Evolutionary conservation across 768 basidiomycete genomes (phyloP), one percentile per base, ranked within the genome.

Genomic region (Collybia mongolica): DNA sequence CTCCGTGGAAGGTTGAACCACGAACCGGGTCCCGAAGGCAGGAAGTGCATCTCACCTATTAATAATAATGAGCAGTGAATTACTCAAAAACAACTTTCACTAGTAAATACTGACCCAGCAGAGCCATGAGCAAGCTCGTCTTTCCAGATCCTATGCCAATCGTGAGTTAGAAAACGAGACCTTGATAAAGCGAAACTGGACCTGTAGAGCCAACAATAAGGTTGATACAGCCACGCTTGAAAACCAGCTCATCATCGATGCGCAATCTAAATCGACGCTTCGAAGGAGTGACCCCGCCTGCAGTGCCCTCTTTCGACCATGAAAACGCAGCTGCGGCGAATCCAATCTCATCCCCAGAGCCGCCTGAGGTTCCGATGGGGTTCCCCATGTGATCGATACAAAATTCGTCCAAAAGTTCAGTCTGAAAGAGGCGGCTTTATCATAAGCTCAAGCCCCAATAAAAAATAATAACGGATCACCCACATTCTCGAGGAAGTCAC

Each of bases 1-100:
- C 67, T 67, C 4, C 88, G 72, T 6, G 90, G 90, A 1, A 92
- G 75, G 53, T 80, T 82, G 66, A 77, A 87, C 76, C 80, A 86
- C 0, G 86, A 81, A 38, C 77, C 75, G 0, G 77, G 69, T 4
- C 67, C 64, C 6, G 69, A 67, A 0, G 76, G 78, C 3, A 78
- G 64, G 56, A 81, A 83, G 59, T 86, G 82, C 82, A 88, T 81
- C 62, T 88, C 85, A 23, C 83, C 76, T 74, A 32, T 14, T 39
- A 39, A 24, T 41, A 18, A 12, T 19, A 17, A 12, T 12, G 14
- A 18, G 9, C 19, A 44, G 45, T 41, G 38, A 38, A 26, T 1
- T 5, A 19, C 32, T 35, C 23, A 28, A 12, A 28, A 11, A 20
- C 3, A 32, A 22, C 18, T 20, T 7, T n/a, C 8, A 14, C 26